Evolutionary conservation across 202 grass and related monocot species (phyloP), one percentile per base, ranked within the genome.

Genomic region (Musa balbisiana): DNA sequence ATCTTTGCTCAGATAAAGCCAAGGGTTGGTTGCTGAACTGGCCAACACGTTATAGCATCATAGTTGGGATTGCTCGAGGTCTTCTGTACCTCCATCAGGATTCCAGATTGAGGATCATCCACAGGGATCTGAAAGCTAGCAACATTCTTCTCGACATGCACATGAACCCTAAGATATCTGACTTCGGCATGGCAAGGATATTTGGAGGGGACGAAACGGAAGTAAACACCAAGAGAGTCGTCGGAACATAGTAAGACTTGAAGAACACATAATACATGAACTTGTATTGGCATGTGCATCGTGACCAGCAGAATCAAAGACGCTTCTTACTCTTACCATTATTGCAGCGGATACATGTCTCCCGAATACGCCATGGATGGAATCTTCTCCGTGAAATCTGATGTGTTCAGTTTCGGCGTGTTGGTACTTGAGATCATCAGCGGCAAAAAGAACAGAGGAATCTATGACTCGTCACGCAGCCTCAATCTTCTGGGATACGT

Each of bases 401-500:
- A 84, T 66, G 80, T 85, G n/a, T 85, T 76, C 72, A 85, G 78
- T 33, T 81, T 85, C 1, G 78, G 83, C 0, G 67, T 85, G 10
- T 73, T 85, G 0, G 14, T 85, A 3, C 33, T 80, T 0, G 83
- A 85, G 51, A 81, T 85, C 52, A 63, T 80, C 23, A 68, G 19
- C 64, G 2, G 54, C 2, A 75, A 73, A 50, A 70, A 78, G 3
- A 64, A 71, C 25, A 11, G 0, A 17, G 77, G 83, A 77, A 74
- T 81, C 12, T 52, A 2, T 17, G 77, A 70, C 52, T 24, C 77
- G 3, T 66, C 78, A 50, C 67, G 65, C 33, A 73, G 80, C 12
- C 11, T 29, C 17, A 84, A 87, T 27, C 85, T 87, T 20, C 80
- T 83, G 43, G 73, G 73, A 22, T 71, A 83, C 13, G 83, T 82